Conservation (phyloP, 768 basidiomycete genomes). For the Boletus huronensis region DNA sequence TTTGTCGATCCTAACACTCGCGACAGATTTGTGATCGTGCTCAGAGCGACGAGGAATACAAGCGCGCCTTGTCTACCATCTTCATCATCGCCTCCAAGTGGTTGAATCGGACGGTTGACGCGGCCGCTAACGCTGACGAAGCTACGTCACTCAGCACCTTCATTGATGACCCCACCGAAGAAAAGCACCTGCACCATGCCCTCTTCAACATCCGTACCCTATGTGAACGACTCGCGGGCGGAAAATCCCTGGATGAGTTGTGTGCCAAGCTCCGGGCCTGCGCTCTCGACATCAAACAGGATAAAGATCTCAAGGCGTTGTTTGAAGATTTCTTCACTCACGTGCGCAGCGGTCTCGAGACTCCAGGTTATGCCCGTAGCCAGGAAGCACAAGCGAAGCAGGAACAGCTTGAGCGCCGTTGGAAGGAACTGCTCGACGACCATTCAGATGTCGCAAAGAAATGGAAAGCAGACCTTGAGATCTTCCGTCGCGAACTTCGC, state of each 20-base stretch:
- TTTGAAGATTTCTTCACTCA: slow-evolving; percentile 51
- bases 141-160: slow-evolving; percentile 49
- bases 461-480: slow-evolving; percentile 51
- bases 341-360: slow-evolving; percentile 44
- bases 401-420: slow-evolving; percentile 46
- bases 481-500: slow-evolving; percentile 42
- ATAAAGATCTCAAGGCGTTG: slow-evolving; percentile 51
- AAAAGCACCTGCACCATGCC: slow-evolving; percentile 56
- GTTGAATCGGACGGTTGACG: slow-evolving; percentile 48
- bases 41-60: slow-evolving; percentile 58
- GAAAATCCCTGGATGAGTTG: slow-evolving; percentile 49
- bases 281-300: slow-evolving; percentile 48
- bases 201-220: slow-evolving; percentile 38
- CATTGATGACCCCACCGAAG: slow-evolving; percentile 59
- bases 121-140: slow-evolving; percentile 42
- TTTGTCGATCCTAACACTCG: background rate
- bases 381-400: slow-evolving; percentile 42
- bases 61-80: slow-evolving; percentile 52
- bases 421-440: slow-evolving; percentile 46
- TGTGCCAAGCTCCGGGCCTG: slow-evolving; percentile 40
- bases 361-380: slow-evolving; percentile 50
- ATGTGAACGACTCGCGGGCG: slow-evolving; percentile 52
- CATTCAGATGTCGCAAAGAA: slow-evolving; percentile 41
- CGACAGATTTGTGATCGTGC: slow-evolving; percentile 61
- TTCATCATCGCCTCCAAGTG: slow-evolving; percentile 58